A percentile compares a stretch with the other conserved stretches of the same genome.
Conservation (phyloP, 768 basidiomycete species). For the Leccinum imitatum region DNA sequence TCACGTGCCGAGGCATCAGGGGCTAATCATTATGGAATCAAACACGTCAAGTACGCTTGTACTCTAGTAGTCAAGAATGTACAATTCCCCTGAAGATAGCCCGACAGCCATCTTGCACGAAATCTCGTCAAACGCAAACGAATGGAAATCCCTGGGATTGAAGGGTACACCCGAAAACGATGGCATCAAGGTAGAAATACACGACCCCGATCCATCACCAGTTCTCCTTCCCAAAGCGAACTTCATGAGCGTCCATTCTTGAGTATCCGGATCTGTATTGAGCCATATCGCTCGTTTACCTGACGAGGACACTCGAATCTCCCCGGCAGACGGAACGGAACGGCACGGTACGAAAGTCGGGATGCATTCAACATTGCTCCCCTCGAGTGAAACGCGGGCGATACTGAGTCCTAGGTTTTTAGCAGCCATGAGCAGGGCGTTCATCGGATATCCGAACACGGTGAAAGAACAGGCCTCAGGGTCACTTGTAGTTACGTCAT, state of each 20-base stretch:
- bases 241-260: constrained; percentile 51
- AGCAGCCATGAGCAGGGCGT: background rate
- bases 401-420: constrained; percentile 3
- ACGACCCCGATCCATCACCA: constrained; percentile 7
- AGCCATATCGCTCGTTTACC: constrained; percentile 25
- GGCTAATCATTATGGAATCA: constrained; percentile 3
- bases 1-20: constrained; percentile 30
- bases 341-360: constrained; percentile 8
- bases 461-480: constrained; percentile 11
- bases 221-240: constrained; percentile 35
- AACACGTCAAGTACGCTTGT: background rate
- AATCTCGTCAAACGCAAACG: constrained; percentile 56
- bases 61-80: constrained; percentile 39
- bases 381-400: constrained; percentile 16
- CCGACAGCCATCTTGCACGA: constrained; percentile 51
- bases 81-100: constrained; percentile 53
- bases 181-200: constrained; percentile 40
- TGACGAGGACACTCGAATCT: constrained; percentile 18
- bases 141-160: constrained; percentile 42
- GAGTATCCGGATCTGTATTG: constrained; percentile 15
- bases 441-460: constrained; percentile 13
- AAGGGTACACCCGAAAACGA: constrained; percentile 52
- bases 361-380: constrained; percentile 1
- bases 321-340: constrained; percentile 12
- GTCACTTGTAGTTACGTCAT: constrained; percentile 9